These are phyloP conservation scores for Pestalotiopsis sp. DNA, from an alignment of 2,329 filamentous ascomycete genomes.

Conservation along the genomic window DNA sequence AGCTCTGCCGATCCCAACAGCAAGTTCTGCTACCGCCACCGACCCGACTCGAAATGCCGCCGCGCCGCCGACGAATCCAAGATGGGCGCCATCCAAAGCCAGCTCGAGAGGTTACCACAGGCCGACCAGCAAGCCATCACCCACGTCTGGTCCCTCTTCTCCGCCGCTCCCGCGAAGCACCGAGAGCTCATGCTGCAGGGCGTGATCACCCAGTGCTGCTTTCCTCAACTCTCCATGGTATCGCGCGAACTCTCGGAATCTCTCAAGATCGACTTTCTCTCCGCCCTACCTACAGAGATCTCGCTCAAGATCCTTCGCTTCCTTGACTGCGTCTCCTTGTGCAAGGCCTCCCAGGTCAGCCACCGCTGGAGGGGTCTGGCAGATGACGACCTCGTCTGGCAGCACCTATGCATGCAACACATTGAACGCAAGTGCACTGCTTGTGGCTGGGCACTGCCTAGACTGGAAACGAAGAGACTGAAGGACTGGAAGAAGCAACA, in stretches of 20 bases:
- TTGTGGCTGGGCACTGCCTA: constrained; percentile 91
- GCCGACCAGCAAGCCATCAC: constrained; percentile 94
- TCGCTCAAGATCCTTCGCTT: constrained; percentile 92
- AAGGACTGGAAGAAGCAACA: constrained; percentile 86
- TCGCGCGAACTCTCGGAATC: constrained; percentile 90
- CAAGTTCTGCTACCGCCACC: constrained; percentile 93
- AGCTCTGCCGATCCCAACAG: constrained; percentile 68
- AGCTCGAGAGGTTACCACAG: constrained; percentile 79
- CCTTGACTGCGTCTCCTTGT: constrained; percentile 90
- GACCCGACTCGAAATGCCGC: constrained; percentile 90
- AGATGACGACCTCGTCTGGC: constrained; percentile 98
- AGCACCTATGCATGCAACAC: constrained; percentile 93
- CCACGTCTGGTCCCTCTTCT: constrained; percentile 97
- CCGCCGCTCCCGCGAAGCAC: constrained; percentile 89
- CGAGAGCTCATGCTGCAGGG: constrained; percentile 96
- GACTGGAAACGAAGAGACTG: constrained; percentile 85
- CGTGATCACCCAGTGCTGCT: constrained; percentile 95
- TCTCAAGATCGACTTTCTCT: constrained; percentile 95
- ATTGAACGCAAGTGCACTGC: constrained; percentile 84
- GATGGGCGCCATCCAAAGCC: constrained; percentile 93
- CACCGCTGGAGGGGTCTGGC: constrained; percentile 84
- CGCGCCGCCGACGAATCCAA: constrained; percentile 92
- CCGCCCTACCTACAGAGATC: constrained; percentile 84
- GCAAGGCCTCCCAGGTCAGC: constrained; percentile 94
- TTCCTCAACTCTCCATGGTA: constrained; percentile 92